These are phyloP conservation scores for Thraustochytrium sp. DNA, from an alignment of 352 stramenopile species.

Conservation along the genomic window DNA sequence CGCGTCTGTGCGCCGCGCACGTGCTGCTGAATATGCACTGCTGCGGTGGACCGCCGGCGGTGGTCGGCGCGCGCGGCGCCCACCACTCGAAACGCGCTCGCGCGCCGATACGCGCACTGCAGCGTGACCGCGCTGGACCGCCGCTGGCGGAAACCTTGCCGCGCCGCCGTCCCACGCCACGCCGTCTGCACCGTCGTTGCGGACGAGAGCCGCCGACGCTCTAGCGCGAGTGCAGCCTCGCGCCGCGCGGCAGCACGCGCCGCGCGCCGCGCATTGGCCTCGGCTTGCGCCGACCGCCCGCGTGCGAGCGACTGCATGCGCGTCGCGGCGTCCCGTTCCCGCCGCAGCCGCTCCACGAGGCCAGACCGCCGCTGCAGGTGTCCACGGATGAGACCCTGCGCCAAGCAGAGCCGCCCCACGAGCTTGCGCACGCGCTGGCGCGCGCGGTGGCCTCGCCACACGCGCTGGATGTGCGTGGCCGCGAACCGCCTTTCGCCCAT, in stretches of 20 bases:
- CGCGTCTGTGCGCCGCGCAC: neutral
- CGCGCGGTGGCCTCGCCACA: neutral
- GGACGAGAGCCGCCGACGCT: neutral
- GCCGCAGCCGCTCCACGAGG: neutral
- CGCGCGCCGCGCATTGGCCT: neutral
- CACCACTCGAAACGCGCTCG: neutral
- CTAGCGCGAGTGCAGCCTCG: neutral
- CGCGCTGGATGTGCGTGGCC: neutral
- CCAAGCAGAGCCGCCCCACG: neutral
- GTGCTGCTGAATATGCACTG: neutral
- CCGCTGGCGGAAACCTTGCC: neutral
- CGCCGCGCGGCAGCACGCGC: neutral
- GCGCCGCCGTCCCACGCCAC: neutral
- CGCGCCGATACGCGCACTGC: neutral
- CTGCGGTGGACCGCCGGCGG: neutral
- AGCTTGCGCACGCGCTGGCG: neutral
- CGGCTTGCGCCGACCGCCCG: neutral
- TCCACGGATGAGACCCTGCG: neutral
- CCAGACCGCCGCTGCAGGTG: neutral
- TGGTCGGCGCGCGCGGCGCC: neutral
- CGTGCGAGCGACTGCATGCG: neutral
- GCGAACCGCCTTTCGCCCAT: neutral
- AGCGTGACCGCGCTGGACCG: neutral
- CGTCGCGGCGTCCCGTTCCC: neutral
- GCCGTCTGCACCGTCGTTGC: neutral